Percentiles rank a stretch among this genome's conserved stretches.
phyloP scores from a whole-genome alignment of 2,329 filamentous ascomycete genomes.

The Colletotrichum salicis region DNA sequence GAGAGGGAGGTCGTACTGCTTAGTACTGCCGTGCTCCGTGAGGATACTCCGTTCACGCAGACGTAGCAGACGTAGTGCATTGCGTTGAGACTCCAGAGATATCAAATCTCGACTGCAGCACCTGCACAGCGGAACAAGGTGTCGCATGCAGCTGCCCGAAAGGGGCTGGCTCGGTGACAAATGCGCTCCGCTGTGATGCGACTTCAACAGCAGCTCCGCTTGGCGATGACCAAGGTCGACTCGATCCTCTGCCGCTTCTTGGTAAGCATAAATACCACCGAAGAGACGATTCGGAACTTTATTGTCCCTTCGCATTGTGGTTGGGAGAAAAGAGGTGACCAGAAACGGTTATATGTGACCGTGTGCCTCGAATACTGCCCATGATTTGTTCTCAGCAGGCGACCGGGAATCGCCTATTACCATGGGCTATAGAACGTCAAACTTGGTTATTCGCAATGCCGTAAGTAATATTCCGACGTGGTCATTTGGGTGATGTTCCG shows the following conservation, averaged over 20 bases:
- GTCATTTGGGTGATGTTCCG: no score
- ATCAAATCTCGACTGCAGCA: background rate
- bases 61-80: no score
- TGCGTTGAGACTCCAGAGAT: background rate
- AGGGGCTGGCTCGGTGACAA: background rate
- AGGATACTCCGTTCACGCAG: background rate
- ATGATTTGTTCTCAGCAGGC: background rate
- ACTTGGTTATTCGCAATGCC: no score
- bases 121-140: background rate
- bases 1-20: background rate
- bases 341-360: background rate
- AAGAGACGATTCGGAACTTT: background rate
- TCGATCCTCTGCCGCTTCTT: background rate
- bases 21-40: background rate
- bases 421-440: no score
- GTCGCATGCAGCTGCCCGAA: constrained; percentile 18
- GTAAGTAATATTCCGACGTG: no score
- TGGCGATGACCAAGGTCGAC: background rate
- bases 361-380: background rate
- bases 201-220: background rate
- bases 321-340: background rate
- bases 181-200: background rate
- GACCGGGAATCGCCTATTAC: background rate
- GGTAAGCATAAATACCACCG: background rate
- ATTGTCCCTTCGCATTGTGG: background rate